These are phyloP conservation scores for Nymphaea colorata DNA, from an alignment of 164 flowering plant genomes.

Conservation along the genomic window DNA sequence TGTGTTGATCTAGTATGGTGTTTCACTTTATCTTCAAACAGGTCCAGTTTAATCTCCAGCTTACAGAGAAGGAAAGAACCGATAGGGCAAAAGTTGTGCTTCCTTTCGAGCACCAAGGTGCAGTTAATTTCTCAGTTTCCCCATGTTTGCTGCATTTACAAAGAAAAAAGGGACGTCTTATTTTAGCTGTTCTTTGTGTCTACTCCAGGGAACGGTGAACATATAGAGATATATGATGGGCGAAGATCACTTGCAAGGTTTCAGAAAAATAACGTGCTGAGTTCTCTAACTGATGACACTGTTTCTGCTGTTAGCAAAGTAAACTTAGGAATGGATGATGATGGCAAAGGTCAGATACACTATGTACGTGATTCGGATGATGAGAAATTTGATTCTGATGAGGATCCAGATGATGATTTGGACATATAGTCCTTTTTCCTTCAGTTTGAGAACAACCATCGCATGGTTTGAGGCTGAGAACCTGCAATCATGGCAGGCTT, in stretches of 20 bases:
- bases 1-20: no score
- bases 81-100: constrained; percentile 84
- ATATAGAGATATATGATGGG: constrained; percentile 80
- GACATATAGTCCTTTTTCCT: constrained; percentile 41
- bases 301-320: constrained; percentile 1
- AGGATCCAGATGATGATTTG: constrained; percentile 98
- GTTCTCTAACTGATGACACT: not conserved
- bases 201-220: constrained; percentile 49
- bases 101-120: constrained; percentile 99
- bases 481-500: no score
- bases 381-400: constrained; percentile 90
- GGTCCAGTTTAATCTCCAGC: constrained; percentile 81
- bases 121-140: not conserved
- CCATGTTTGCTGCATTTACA: not conserved
- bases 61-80: constrained; percentile 71
- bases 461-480: no score
- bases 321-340: constrained; percentile 1
- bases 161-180: not conserved
- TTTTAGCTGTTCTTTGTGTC: not conserved
- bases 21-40: constrained; percentile 12
- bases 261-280: constrained; percentile 14
- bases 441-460: not conserved
- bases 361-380: constrained; percentile 95
- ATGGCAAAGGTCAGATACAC: constrained; percentile 73
- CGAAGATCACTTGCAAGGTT: constrained; percentile 40